A percentile compares a stretch with the other conserved stretches of the same genome.
These are phyloP conservation scores for Globisporangium cystogenes DNA, from an alignment of 352 stramenopile species.

Conservation along the genomic window DNA sequence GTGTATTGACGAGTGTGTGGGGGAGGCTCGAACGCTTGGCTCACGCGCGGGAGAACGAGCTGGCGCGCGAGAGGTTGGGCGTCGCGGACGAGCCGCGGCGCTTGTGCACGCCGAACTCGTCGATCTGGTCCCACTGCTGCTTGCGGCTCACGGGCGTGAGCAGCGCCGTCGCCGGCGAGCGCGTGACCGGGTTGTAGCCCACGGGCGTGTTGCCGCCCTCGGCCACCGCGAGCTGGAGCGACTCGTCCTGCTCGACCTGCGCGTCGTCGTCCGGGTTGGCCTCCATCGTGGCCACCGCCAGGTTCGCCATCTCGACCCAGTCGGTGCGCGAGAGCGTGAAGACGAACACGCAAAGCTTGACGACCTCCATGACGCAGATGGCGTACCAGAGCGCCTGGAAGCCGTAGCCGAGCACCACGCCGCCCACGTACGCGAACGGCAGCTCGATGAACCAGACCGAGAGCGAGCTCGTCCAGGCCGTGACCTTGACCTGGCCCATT, in stretches of 20 bases:
- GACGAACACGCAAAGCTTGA: slow-evolving; percentile 35
- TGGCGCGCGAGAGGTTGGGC: slow-evolving; percentile 21
- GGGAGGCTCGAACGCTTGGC: no score
- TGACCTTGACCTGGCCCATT: slow-evolving; percentile 48
- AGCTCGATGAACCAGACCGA: slow-evolving; percentile 43
- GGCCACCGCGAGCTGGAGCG: slow-evolving; percentile 30
- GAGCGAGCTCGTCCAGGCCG: slow-evolving; percentile 31
- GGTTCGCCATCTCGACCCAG: slow-evolving; percentile 33
- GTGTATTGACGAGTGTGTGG: not conserved
- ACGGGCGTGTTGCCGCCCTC: slow-evolving; percentile 16
- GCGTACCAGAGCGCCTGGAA: slow-evolving; percentile 42
- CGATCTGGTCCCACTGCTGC: not conserved
- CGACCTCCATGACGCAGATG: slow-evolving; percentile 37
- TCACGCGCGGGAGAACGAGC: slow-evolving; percentile 28
- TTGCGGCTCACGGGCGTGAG: slow-evolving; percentile 2
- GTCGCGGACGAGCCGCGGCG: slow-evolving; percentile 15
- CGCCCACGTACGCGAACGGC: slow-evolving; percentile 39
- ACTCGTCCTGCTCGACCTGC: no score
- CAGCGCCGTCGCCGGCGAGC: slow-evolving; percentile 2
- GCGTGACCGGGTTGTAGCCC: not conserved
- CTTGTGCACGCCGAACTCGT: slow-evolving; percentile 29
- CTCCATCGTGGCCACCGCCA: slow-evolving; percentile 30
- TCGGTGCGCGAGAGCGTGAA: slow-evolving; percentile 34
- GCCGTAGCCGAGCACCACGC: slow-evolving; percentile 32
- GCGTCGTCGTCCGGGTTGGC: slow-evolving; percentile 26